phyloP scores from a whole-genome alignment of 2,329 filamentous ascomycete species.

The Aureobasidium sp. region DNA sequence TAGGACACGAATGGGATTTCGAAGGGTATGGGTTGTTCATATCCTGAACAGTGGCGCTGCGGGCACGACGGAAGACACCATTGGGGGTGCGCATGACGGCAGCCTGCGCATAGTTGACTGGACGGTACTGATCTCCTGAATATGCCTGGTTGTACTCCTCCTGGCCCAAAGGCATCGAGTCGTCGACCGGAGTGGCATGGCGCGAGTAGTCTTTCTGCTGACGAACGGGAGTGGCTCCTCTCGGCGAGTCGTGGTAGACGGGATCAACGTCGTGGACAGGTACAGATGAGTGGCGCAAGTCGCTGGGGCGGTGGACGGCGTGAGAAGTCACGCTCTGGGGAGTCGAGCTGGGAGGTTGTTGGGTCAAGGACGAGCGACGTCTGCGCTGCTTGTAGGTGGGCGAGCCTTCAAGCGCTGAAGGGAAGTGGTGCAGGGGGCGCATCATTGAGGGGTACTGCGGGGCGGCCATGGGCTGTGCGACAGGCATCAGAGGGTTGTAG shows the following conservation, averaged over 20 bases:
- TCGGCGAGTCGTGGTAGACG: slow-evolving; percentile 67
- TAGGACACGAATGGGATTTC: slow-evolving; percentile 98
- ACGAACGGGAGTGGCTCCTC: slow-evolving; percentile 56
- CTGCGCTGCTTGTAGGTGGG: slow-evolving; percentile 98
- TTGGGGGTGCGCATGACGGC: slow-evolving; percentile 52
- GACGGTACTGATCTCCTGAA: slow-evolving; percentile 20
- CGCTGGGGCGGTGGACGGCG: slow-evolving; percentile 70
- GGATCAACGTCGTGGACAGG: slow-evolving; percentile 76
- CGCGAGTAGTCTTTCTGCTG: slow-evolving; percentile 77
- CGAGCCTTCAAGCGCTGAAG: slow-evolving; percentile 84
- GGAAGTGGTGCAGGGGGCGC: slow-evolving; percentile 64
- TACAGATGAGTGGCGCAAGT: slow-evolving; percentile 80
- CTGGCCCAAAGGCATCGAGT: slow-evolving; percentile 43
- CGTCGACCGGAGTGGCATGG: slow-evolving; percentile 84
- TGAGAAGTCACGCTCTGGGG: slow-evolving; percentile 35
- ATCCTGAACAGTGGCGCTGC: slow-evolving; percentile 94
- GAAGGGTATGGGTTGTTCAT: slow-evolving; percentile 82
- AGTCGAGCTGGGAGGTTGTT: slow-evolving; percentile 28
- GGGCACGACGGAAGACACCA: slow-evolving; percentile 77
- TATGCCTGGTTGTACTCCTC: slow-evolving; percentile 32
- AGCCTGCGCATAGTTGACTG: slow-evolving; percentile 47
- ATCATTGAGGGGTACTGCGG: slow-evolving; percentile 65
- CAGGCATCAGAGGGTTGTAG: slow-evolving; percentile 82
- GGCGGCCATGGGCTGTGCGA: slow-evolving; percentile 74
- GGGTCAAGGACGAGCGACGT: slow-evolving; percentile 82